These are phyloP conservation scores for Pichia sp. DNA, from an alignment of 1,139 yeast genomes.

Conservation along the genomic window DNA sequence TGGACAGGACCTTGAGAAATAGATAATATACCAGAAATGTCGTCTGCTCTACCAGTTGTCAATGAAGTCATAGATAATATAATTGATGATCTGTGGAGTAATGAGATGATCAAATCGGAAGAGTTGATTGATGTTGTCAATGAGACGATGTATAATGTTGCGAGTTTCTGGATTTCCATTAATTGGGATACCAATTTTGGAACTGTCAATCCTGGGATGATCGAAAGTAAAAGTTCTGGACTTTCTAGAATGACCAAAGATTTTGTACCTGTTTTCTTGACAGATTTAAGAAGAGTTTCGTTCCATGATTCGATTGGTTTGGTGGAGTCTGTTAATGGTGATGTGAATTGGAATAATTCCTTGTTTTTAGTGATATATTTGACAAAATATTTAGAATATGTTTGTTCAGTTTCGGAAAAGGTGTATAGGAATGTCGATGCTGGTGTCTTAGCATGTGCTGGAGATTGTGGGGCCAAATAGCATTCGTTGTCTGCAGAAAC, in stretches of 20 bases:
- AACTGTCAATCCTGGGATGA: slow-evolving; percentile 37
- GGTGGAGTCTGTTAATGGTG: slow-evolving; percentile 7
- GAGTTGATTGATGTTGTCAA: slow-evolving; percentile 36
- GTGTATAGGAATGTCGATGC: slow-evolving; percentile 4
- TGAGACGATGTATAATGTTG: slow-evolving; percentile 36
- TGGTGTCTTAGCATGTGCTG: slow-evolving; percentile 17
- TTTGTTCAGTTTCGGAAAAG: slow-evolving; percentile 5
- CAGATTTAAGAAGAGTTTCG: neutral
- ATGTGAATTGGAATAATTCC: slow-evolving; percentile 4
- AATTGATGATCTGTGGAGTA: slow-evolving; percentile 50
- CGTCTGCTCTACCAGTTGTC: slow-evolving; percentile 79
- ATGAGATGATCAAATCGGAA: slow-evolving; percentile 46
- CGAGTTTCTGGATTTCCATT: slow-evolving; percentile 37
- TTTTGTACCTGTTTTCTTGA: neutral
- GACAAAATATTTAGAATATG: slow-evolving; percentile 10
- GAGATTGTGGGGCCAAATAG: slow-evolving; percentile 31
- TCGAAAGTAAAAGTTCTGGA: slow-evolving; percentile 49
- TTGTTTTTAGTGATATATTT: slow-evolving; percentile 11
- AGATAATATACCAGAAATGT: slow-evolving; percentile 70
- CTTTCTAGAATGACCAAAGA: slow-evolving; percentile 26
- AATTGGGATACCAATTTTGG: slow-evolving; percentile 39
- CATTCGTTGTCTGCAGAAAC: slow-evolving; percentile 33
- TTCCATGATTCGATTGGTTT: slow-evolving; percentile 1
- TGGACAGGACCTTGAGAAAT: slow-evolving; percentile 31
- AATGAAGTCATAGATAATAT: slow-evolving; percentile 60